Base-by-base conservation (phyloP, 306 rosid species). In the Acmispon strigosus region DNA sequence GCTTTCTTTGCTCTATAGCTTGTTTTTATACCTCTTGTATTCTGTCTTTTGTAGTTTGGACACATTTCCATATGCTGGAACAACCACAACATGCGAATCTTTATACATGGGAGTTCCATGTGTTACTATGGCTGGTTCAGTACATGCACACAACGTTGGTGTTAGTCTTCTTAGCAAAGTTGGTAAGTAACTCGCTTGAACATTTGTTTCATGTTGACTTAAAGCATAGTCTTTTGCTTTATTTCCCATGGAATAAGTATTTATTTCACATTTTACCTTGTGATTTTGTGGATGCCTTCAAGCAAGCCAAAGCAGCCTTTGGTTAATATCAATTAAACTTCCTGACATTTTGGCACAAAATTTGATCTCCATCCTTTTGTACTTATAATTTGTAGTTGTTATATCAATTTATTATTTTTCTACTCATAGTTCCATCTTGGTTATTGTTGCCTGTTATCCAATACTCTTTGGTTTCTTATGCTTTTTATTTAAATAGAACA, bases 81-180 rank as follows among this genome's bases (percentile, higher is more conserved):
- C 99, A 17, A 94, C 99, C 19, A 94, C 99, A 5, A 91, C 99
- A 22, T 94, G 99, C 37, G 98, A 94, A 72, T 94, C 98, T 64
- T 81, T 94, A 68, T 94, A 86, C 87, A 94, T 94, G 99, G 99
- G 99, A 54, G 99, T 94, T 71, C 99, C 99, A 14, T 94, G 99
- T 82, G 90, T 94, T 69, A 91, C 96, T 48, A 94, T 94, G 99
- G 96, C 90, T 59, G 99, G 99, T 70, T 87, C 99, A 14, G 91
- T 87, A 42, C 99, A 94, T 71, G 99, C 99, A 36, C 99, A 94
- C 82, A 94, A 94, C 78, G 99, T 94, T 76, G 99, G 99, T 11
- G 99, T 91, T 77, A 94, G 99, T 85, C 97, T 94, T 79, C 92
- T 94, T 73, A 81, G 86, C 86, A 89, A 74, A n/a, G 96, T 94